These are phyloP conservation scores for Pseudocercospora musae DNA, from an alignment of 2,329 filamentous ascomycete genomes.

Conservation along the genomic window DNA sequence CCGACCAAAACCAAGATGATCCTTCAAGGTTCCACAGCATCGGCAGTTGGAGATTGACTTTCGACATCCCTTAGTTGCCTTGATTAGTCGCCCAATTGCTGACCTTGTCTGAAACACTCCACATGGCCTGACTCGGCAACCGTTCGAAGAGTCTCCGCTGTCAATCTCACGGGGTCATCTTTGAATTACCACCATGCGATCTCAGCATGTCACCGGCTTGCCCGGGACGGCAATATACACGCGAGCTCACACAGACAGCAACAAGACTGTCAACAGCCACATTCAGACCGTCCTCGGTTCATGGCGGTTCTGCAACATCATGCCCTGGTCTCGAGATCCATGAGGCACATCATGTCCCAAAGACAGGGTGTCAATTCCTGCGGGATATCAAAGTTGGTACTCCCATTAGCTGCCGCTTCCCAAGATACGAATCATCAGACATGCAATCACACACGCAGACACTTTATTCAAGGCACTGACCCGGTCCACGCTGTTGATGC, in stretches of 20 bases:
- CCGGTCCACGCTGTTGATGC: background rate
- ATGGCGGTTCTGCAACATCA: background rate
- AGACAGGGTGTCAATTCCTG: background rate
- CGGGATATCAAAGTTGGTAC: conserved; percentile 1
- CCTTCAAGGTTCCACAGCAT: background rate
- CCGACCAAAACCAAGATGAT: background rate
- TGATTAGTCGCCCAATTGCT: background rate
- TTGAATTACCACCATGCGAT: background rate
- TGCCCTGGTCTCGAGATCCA: background rate
- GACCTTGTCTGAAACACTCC: background rate
- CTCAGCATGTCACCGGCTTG: background rate
- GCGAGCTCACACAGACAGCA: background rate
- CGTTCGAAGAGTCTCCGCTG: background rate
- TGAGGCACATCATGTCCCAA: background rate
- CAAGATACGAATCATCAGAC: background rate
- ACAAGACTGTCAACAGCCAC: background rate
- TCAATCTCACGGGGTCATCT: background rate
- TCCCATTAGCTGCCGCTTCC: background rate
- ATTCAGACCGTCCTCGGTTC: background rate
- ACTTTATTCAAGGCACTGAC: background rate
- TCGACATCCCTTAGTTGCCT: background rate
- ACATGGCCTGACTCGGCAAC: background rate
- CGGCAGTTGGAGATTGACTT: conserved; percentile 2
- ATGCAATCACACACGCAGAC: background rate
- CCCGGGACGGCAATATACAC: background rate